phyloP scores from a whole-genome alignment of 768 basidiomycete species.

The Crepidotus variabilis region DNA sequence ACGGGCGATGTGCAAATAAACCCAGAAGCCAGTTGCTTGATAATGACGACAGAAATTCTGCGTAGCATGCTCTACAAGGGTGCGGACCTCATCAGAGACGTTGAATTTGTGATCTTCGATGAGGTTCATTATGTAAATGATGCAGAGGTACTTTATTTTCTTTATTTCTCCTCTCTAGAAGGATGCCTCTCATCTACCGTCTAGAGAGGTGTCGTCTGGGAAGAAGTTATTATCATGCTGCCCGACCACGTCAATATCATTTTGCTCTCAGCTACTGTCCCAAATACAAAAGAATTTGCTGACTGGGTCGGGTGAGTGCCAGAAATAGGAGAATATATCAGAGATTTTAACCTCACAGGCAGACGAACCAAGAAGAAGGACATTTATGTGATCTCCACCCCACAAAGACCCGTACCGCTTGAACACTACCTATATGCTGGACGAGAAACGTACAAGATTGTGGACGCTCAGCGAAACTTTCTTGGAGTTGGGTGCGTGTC shows the following conservation, averaged over 20 bases:
- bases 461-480: conserved; percentile 77
- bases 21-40: conserved; percentile 92
- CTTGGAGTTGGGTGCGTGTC: conserved; percentile 65
- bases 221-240: conserved; percentile 99
- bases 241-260: conserved; percentile 99
- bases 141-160: conserved; percentile 66
- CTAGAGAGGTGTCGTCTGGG: conserved; percentile 98
- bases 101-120: conserved; percentile 99
- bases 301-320: conserved; percentile 93
- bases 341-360: conserved; percentile 3
- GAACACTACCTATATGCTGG: conserved; percentile 97
- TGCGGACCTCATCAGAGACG: conserved; percentile 96
- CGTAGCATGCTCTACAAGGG: conserved; percentile 99
- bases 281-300: conserved; percentile 97
- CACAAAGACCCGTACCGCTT: conserved; percentile 92
- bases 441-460: conserved; percentile 90
- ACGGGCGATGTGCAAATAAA: conserved; percentile 99
- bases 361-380: conserved; percentile 99
- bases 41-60: conserved; percentile 98
- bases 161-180: background rate
- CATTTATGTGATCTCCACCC: conserved; percentile 97
- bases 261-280: conserved; percentile 93
- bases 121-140: conserved; percentile 99
- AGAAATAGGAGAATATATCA: background rate
- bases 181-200: conserved; percentile 6